Conservation (phyloP, 495 filamentous ascomycete species). For the Penicillium macrosclerotiorum region DNA sequence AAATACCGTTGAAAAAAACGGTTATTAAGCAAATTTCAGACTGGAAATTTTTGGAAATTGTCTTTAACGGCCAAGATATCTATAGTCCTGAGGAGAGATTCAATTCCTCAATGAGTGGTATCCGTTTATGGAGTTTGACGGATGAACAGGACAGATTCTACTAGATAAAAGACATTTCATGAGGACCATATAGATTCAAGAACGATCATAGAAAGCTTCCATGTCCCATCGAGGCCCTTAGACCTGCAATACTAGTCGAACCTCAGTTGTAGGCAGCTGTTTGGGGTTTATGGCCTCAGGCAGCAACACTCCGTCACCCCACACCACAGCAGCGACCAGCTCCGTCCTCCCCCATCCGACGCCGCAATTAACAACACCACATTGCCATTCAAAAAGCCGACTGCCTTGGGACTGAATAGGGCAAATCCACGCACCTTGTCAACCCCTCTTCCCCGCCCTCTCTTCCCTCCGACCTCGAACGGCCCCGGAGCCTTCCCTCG, state of each 20-base stretch:
- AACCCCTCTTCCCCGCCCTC: background rate
- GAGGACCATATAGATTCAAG: no score
- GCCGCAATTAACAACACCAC: conserved; percentile 2
- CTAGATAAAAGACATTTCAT: no score
- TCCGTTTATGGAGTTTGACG: background rate
- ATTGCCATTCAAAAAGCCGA: background rate
- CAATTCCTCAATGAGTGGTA: no score
- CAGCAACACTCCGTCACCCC: conserved; percentile 12
- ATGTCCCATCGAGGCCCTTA: no score
- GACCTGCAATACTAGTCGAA: no score
- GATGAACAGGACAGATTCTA: no score
- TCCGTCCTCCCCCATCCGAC: conserved; percentile 8
- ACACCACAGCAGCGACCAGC: conserved; percentile 15
- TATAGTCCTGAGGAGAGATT: no score
- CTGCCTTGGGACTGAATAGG: background rate
- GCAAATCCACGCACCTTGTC: no score
- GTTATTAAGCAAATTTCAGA: conserved; percentile 1
- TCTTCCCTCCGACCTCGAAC: background rate
- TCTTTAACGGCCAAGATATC: no score
- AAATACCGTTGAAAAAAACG: conserved; percentile 15
- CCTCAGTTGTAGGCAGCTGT: conserved; percentile 2
- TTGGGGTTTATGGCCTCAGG: conserved; percentile 25
- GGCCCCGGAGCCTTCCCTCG: conserved; percentile 2
- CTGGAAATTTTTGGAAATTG: background rate
- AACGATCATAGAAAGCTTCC: no score